Conservation (phyloP, 192 early-diverging fungal species). For the Mortierella claussenii region DNA sequence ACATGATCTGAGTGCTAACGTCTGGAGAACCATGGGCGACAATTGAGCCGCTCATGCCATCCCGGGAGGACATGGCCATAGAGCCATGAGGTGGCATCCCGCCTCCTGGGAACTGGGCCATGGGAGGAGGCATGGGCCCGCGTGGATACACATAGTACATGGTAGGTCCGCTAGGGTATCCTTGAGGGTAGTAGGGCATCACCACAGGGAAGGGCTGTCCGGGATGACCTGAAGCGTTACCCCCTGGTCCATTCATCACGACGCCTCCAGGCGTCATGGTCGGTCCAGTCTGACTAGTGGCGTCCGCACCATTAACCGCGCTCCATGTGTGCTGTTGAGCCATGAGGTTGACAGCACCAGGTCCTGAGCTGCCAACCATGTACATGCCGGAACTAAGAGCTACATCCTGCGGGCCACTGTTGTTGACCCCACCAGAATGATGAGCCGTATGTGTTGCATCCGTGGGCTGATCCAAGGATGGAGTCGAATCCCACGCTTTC, state of each 20-base stretch:
- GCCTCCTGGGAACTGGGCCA: conserved; percentile 22
- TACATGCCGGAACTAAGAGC: conserved; percentile 8
- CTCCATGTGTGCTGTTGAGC: conserved; percentile 16
- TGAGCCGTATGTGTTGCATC: not conserved
- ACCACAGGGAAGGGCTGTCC: conserved; percentile 21
- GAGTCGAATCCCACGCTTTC: conserved; percentile 28
- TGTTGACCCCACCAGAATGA: not conserved
- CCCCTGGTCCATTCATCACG: conserved; percentile 8
- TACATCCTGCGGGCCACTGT: conserved; percentile 1
- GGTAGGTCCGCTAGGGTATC: conserved; percentile 20
- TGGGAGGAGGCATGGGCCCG: conserved; percentile 18
- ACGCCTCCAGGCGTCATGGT: conserved; percentile 8
- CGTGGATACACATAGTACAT: conserved; percentile 17
- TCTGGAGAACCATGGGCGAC: not conserved
- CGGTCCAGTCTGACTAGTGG: conserved; percentile 16
- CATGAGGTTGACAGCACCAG: conserved; percentile 10
- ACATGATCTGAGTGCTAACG: not conserved
- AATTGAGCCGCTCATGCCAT: not conserved
- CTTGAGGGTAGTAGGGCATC: conserved; percentile 27
- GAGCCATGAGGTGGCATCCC: conserved; percentile 3
- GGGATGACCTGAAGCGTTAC: conserved; percentile 3
- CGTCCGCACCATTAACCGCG: not conserved
- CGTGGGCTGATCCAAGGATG: not conserved
- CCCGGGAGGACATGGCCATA: conserved; percentile 2
- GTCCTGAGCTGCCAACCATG: not conserved